A percentile compares a stretch with the other conserved stretches of the same genome.
These are phyloP conservation scores for Pyricularia grisea DNA, from an alignment of 2,329 filamentous ascomycete species.

Conservation along the genomic window DNA sequence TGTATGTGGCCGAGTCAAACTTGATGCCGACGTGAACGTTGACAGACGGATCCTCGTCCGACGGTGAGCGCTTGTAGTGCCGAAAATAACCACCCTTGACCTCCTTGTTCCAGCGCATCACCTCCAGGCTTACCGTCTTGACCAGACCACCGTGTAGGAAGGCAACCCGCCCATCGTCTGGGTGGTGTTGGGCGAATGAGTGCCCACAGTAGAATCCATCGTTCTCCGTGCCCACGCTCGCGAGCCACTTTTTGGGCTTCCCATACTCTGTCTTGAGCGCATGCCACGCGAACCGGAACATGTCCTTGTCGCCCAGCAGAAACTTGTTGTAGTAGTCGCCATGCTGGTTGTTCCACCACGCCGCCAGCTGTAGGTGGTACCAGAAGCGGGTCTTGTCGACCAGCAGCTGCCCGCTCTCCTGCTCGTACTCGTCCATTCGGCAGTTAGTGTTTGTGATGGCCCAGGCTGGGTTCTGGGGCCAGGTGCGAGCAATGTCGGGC, in stretches of 20 bases:
- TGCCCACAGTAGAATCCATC: slow-evolving; percentile 21
- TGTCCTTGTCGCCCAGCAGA: slow-evolving; percentile 27
- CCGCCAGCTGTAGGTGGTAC: slow-evolving; percentile 25
- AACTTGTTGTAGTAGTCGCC: slow-evolving; percentile 16
- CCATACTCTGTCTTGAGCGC: slow-evolving; percentile 22
- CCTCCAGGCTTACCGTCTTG: slow-evolving; percentile 16
- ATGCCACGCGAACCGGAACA: slow-evolving; percentile 23
- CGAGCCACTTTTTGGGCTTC: slow-evolving; percentile 18
- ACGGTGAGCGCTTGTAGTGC: slow-evolving; percentile 15
- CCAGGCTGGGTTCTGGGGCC: slow-evolving; percentile 16
- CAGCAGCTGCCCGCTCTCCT: slow-evolving; percentile 22
- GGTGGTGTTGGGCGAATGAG: slow-evolving; percentile 22
- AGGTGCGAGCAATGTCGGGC: slow-evolving; percentile 25
- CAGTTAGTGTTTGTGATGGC: slow-evolving; percentile 25
- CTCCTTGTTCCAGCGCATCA: slow-evolving; percentile 17
- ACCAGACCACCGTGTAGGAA: slow-evolving; percentile 22
- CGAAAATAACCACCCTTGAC: slow-evolving; percentile 17
- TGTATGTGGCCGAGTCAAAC: slow-evolving; percentile 10
- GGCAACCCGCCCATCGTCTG: slow-evolving; percentile 17
- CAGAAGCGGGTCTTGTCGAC: slow-evolving; percentile 24
- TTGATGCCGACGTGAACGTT: slow-evolving; percentile 10
- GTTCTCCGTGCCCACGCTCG: slow-evolving; percentile 18
- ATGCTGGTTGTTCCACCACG: slow-evolving; percentile 19
- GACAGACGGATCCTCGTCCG: slow-evolving; percentile 7
- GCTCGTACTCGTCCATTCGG: slow-evolving; percentile 24